phyloP scores from a whole-genome alignment of 768 basidiomycete species.

The Psilocybe azurescens region DNA sequence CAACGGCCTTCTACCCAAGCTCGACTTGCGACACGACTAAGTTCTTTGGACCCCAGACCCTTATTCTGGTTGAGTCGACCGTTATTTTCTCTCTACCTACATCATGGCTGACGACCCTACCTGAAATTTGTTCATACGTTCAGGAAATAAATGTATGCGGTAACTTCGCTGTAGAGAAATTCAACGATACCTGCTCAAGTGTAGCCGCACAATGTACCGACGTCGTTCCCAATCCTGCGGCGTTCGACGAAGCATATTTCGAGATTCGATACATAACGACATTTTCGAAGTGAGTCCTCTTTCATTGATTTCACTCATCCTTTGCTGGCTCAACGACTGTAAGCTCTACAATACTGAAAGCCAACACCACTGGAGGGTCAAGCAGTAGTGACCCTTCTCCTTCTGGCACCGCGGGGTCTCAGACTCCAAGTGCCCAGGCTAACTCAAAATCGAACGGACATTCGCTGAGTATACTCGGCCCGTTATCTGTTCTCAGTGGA shows the following conservation, averaged over 20 bases:
- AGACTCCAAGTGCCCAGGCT: too few species aligned
- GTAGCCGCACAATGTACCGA: constrained; percentile 13
- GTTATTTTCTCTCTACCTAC: too few species aligned
- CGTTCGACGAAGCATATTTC: constrained; percentile 13
- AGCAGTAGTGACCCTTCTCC: too few species aligned
- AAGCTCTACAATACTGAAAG: too few species aligned
- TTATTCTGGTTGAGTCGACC: background rate
- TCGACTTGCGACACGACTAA: background rate
- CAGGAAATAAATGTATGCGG: constrained; percentile 15
- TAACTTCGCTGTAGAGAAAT: constrained; percentile 14
- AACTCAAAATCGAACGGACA: too few species aligned
- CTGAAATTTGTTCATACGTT: background rate
- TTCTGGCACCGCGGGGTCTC: too few species aligned
- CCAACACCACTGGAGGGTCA: too few species aligned
- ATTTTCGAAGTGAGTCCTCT: constrained; percentile 12
- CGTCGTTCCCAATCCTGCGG: constrained; percentile 4
- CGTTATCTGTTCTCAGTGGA: too few species aligned
- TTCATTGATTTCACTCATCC: too few species aligned
- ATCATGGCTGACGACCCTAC: too few species aligned
- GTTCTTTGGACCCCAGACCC: background rate
- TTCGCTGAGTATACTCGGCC: too few species aligned
- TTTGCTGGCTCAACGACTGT: too few species aligned
- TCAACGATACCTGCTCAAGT: constrained; percentile 3
- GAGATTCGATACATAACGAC: constrained; percentile 11
- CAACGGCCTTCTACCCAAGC: constrained; percentile 4